Evolutionary conservation across 306 rosid genomes (phyloP).

Genomic region (Trichosanthes cucumerina): DNA sequence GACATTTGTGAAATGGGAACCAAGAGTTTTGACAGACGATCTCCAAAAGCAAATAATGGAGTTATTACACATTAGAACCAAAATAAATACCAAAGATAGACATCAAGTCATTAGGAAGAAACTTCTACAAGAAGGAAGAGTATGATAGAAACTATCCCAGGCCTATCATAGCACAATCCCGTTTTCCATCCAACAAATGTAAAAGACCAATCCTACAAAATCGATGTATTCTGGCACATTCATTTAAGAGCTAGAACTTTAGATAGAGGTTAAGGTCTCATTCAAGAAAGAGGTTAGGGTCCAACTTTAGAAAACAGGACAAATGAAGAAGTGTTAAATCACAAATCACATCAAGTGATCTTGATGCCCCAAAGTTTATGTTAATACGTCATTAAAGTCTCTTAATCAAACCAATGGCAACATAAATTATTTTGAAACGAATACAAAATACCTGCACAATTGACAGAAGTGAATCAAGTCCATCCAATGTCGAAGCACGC

Average conservation of each 20-base stretch:
- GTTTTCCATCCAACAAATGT: not conserved
- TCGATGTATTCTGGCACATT: not conserved
- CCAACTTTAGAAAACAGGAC: not conserved
- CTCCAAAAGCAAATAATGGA: not conserved
- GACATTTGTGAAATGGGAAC: not conserved
- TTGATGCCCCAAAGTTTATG: not conserved
- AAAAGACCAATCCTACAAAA: not conserved
- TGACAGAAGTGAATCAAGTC: constrained; percentile 78
- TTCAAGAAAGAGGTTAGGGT: not conserved
- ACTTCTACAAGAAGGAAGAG: not conserved
- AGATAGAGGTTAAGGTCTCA: not conserved
- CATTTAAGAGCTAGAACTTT: not conserved
- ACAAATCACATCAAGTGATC: not conserved
- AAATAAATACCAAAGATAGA: no score
- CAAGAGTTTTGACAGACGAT: not conserved
- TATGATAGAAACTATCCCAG: not conserved
- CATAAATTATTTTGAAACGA: not conserved
- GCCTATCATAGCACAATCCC: not conserved
- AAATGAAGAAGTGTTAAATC: not conserved
- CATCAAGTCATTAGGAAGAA: not conserved
- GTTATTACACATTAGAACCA: not conserved
- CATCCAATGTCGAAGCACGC: constrained; percentile 67
- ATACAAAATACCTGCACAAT: constrained; percentile 59
- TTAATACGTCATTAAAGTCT: not conserved
- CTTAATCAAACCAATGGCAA: not conserved